These are phyloP conservation scores for Phytophthora cryptogea DNA, from an alignment of 352 stramenopile genomes.

Conservation along the genomic window DNA sequence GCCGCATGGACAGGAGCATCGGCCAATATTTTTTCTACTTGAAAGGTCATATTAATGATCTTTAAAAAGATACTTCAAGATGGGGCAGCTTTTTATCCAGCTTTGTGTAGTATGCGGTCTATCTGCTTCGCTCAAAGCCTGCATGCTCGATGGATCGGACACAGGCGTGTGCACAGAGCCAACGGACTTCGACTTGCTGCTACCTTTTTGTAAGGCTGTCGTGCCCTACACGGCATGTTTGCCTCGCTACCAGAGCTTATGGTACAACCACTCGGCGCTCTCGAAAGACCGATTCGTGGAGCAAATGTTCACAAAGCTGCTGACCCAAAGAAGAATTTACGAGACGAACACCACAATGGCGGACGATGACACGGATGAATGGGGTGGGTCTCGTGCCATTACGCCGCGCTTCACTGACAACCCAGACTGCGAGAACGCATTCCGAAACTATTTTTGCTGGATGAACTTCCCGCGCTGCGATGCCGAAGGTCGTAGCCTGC, in stretches of 20 bases:
- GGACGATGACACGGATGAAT: slow-evolving; percentile 71
- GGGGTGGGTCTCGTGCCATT: slow-evolving; percentile 55
- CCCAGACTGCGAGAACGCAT: slow-evolving; percentile 90
- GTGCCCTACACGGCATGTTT: slow-evolving; percentile 78
- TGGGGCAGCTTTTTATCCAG: background rate
- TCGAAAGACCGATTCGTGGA: slow-evolving; percentile 72
- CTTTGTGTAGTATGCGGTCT: slow-evolving; percentile 5
- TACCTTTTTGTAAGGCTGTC: slow-evolving; percentile 74
- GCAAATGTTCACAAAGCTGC: slow-evolving; percentile 71
- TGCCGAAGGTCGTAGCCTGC: slow-evolving; percentile 72
- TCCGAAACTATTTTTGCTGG: slow-evolving; percentile 91
- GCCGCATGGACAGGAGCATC: too few species aligned
- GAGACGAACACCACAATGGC: slow-evolving; percentile 71
- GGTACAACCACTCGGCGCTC: slow-evolving; percentile 79
- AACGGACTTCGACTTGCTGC: slow-evolving; percentile 64
- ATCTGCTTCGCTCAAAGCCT: slow-evolving; percentile 9
- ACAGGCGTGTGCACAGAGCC: slow-evolving; percentile 66
- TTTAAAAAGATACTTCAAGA: too few species aligned
- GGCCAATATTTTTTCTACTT: too few species aligned
- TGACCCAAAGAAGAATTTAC: slow-evolving; percentile 59
- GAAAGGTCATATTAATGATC: too few species aligned
- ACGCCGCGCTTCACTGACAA: slow-evolving; percentile 85
- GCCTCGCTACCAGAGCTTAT: slow-evolving; percentile 70
- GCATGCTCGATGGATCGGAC: slow-evolving; percentile 58
- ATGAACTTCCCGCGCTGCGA: slow-evolving; percentile 93